phyloP scores from a whole-genome alignment of 805 yeast genomes.

The Yamadazyma phyllophila region DNA sequence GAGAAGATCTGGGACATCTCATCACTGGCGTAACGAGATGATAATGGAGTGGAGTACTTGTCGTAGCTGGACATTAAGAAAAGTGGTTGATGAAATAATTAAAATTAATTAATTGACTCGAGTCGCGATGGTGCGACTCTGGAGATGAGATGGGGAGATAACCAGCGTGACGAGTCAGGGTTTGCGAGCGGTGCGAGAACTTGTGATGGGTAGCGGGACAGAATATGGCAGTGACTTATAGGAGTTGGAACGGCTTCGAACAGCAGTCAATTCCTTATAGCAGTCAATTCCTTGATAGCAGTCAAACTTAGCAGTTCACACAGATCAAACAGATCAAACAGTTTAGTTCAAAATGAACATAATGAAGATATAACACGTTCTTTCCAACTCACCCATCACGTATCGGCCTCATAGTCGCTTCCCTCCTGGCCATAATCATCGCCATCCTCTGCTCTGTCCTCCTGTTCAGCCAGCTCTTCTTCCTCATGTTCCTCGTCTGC shows the following conservation, averaged over 20 bases:
- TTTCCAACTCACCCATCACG: too few species aligned
- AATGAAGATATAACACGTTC: too few species aligned
- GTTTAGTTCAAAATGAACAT: too few species aligned
- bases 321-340: too few species aligned
- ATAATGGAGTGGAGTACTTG: slow-evolving; percentile 85
- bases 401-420: too few species aligned
- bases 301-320: too few species aligned
- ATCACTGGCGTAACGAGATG: slow-evolving; percentile 95
- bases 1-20: slow-evolving; percentile 96
- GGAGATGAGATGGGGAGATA: slow-evolving; percentile 1
- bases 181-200: too few species aligned
- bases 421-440: background rate
- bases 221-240: too few species aligned
- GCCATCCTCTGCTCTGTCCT: background rate
- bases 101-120: slow-evolving; percentile 8
- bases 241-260: too few species aligned
- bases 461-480: background rate
- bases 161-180: background rate
- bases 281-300: too few species aligned
- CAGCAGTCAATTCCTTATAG: too few species aligned
- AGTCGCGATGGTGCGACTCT: slow-evolving; percentile 9
- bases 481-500: background rate
- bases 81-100: slow-evolving; percentile 1
- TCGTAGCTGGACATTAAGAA: slow-evolving; percentile 50
- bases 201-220: too few species aligned